phyloP scores from a whole-genome alignment of 2,329 filamentous ascomycete genomes.

The Aspergillus flavus region DNA sequence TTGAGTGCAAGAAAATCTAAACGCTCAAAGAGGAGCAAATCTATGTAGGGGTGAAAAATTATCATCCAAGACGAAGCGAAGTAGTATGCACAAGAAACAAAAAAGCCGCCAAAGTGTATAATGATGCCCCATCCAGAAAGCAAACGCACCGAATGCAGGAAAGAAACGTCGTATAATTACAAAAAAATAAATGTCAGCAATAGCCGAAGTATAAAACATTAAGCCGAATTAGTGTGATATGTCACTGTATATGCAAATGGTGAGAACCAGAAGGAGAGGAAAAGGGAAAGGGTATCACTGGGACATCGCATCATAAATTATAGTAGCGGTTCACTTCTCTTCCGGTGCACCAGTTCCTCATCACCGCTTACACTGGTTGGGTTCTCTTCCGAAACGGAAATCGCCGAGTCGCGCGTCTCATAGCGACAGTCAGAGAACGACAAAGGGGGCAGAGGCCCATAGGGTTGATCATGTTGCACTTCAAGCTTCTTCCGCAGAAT shows the following conservation, averaged over 20 bases:
- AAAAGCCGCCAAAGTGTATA: conserved; percentile 24
- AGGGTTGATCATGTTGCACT: conserved; percentile 35
- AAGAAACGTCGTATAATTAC: conserved; percentile 18
- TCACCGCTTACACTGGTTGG: conserved; percentile 15
- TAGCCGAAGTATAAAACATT: conserved; percentile 13
- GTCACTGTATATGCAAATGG: conserved; percentile 19
- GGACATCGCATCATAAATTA: conserved; percentile 28
- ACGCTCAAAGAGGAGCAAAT: conserved; percentile 13
- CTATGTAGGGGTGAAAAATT: neutral
- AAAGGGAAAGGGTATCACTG: conserved; percentile 30
- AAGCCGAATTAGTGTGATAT: conserved; percentile 5
- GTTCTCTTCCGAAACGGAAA: conserved; percentile 25
- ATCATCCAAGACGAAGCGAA: conserved; percentile 12
- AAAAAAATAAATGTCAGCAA: conserved; percentile 12
- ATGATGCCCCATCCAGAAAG: conserved; percentile 11
- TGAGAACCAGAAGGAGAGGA: conserved; percentile 6
- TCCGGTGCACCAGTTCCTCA: conserved; percentile 17
- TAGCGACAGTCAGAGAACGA: conserved; percentile 32
- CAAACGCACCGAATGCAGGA: conserved; percentile 9
- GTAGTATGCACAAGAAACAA: conserved; percentile 32
- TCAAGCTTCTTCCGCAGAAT: conserved; percentile 44
- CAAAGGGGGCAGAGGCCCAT: conserved; percentile 43
- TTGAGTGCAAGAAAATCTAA: neutral
- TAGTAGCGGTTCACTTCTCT: conserved; percentile 19
- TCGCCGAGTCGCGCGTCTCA: conserved; percentile 34